Evolutionary conservation across 768 basidiomycete genomes (phyloP), one percentile per base, ranked within the genome.

Genomic region (Boletus vermiculosoides): DNA sequence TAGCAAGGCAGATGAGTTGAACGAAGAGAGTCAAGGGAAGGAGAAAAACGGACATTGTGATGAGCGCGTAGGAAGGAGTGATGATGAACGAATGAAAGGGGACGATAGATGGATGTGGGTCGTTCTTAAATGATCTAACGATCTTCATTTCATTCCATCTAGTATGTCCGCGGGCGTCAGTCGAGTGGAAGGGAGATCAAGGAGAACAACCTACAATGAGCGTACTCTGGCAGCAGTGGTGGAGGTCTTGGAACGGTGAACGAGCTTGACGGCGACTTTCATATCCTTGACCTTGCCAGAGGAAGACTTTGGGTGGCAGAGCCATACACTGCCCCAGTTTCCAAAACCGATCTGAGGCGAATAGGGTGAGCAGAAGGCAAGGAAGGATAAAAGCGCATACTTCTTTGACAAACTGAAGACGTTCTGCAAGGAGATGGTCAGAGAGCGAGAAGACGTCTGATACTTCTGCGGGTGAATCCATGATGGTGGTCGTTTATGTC

Each of bases 61-160:
- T 92, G 58, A 95, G 80, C 41, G 93, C 94, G 72, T 90, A 94
- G 30, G 85, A 89, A 5, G 92, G 90, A 0, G 92, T 92, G 63
- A 95, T 91, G 68, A 96, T 88, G 79, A 98, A 98, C 4, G 90
- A 88, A 66, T 94, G 87, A 74, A 98, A 98, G 12, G 85, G 84
- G 59, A 98, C 90, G 73, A 98, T 88, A 58, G 91, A 90, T 0
- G 94, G 94, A 69, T 98, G 96, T 10, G 87, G 85, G 64, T 93
- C 88, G 45, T 84, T 75, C 75, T 89, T 90, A 72, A 98, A 85
- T 12, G 85, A 78, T 63, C 90, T 81, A 57, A 98, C 86, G 64
- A 95, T 89, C 80, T 96, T 96, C 94, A 95, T 95, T 77, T 98
- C 94, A 68, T 94, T 95, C 94, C 94, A 94, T 76, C 91, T 93